Base-by-base conservation (phyloP, 176 grass and related monocot species). In the Rhynchospora breviuscula region DNA sequence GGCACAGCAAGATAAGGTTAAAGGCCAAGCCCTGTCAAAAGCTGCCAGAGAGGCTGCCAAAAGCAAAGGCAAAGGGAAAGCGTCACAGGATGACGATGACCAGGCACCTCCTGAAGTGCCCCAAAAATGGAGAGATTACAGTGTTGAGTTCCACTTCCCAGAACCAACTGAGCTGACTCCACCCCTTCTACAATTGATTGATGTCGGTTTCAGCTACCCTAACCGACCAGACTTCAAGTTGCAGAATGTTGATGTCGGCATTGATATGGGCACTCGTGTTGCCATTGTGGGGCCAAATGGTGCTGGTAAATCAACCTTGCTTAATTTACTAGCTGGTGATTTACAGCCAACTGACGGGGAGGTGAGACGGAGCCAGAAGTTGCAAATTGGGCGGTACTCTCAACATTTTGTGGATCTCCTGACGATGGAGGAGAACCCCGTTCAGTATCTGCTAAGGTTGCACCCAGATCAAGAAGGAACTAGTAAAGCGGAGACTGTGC, bases 241-340 rank as follows among this genome's bases (percentile, higher is more conserved):
- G 3, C 94, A 92, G 7, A 63, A 84, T 78, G 91, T 98, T 40
- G 95, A 98, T 81, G 95, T 95, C 61, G 95, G 95, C 53, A 98
- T 98, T 83, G 95, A 98, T 71, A 98, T 98, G 95, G 93, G 95
- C 63, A 95, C 91, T 53, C 92, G 93, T 72, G 95, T 98, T 49
- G 95, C 95, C 21, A 98, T 98, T 62, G 93, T 98, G 17, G 95
- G 95, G 4, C 95, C 95, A 15, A 98, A 98, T 87, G 95, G 95
- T 10, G 95, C 95, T 47, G 95, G 95, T 17, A 98, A 98, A 63
- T 98, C 95, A 58, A 98, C 95, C 35, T 79, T 98, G 54, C 91
- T 98, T 51, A 98, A 98, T 88, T 89, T 98, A 86, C 89, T 98
- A n/a, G 93, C 92, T 18, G 93, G 93, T 84, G 95, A 98, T 89